Conservation (phyloP, 2,329 filamentous ascomycete species). For the Talaromyces sp. region DNA sequence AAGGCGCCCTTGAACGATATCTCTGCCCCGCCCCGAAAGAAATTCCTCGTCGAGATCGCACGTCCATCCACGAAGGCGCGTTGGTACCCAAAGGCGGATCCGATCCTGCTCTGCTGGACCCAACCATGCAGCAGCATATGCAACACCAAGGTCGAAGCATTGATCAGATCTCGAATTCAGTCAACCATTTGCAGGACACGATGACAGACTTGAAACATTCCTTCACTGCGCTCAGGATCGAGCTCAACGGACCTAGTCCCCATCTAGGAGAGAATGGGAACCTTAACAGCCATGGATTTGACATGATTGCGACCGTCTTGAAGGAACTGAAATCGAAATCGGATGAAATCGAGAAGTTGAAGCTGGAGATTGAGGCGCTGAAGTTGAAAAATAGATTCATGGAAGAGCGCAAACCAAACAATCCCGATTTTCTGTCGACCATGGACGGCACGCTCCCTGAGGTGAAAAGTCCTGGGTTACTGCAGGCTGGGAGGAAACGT, state of each 20-base stretch:
- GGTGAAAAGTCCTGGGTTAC: slow-evolving; percentile 38
- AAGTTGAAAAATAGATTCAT: slow-evolving; percentile 39
- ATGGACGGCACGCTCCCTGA: slow-evolving; percentile 26
- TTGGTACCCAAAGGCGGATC: slow-evolving; percentile 23
- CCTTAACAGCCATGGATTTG: slow-evolving; percentile 29
- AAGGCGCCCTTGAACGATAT: slow-evolving; percentile 36
- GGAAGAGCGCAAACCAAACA: slow-evolving; percentile 31
- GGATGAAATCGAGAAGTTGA: slow-evolving; percentile 43
- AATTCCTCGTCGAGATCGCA: slow-evolving; percentile 20
- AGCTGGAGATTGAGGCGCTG: slow-evolving; percentile 41
- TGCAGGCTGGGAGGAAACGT: slow-evolving; percentile 38
- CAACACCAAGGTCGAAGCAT: slow-evolving; percentile 41
- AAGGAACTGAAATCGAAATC: slow-evolving; percentile 43
- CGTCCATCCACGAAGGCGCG: slow-evolving; percentile 23
- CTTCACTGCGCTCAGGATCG: slow-evolving; percentile 42
- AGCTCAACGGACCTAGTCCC: slow-evolving; percentile 36
- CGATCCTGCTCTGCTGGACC: slow-evolving; percentile 15
- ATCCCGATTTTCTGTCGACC: slow-evolving; percentile 9
- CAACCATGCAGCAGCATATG: slow-evolving; percentile 37
- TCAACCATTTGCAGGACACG: slow-evolving; percentile 42
- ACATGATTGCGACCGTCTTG: slow-evolving; percentile 42
- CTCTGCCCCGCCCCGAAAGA: slow-evolving; percentile 29
- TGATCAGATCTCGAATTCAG: slow-evolving; percentile 42
- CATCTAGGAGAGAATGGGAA: slow-evolving; percentile 23
- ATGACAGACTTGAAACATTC: slow-evolving; percentile 44